A percentile compares a stretch with the other conserved stretches of the same genome.
These are phyloP conservation scores for Martiniozyma asiatica DNA, from an alignment of 1,139 yeast species.

Conservation along the genomic window DNA sequence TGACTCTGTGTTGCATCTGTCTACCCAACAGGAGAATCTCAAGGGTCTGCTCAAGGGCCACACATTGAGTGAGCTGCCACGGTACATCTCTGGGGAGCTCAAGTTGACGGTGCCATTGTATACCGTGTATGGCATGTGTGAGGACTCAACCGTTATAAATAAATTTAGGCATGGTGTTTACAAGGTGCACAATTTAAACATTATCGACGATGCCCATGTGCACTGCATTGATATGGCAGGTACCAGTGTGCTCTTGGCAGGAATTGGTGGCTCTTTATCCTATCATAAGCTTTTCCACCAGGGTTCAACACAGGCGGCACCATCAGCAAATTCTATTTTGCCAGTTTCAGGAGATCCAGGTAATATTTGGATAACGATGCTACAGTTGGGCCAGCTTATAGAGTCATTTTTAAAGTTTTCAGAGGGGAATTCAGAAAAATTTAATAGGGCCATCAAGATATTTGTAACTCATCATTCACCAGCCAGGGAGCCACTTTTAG, in stretches of 20 bases:
- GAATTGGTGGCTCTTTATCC: conserved; percentile 62
- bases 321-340: conserved; percentile 12
- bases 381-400: conserved; percentile 57
- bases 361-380: conserved; percentile 60
- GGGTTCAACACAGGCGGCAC: conserved; percentile 27
- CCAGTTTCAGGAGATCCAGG: conserved; percentile 61
- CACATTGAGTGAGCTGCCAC: conserved; percentile 42
- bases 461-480: conserved; percentile 62
- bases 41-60: conserved; percentile 27
- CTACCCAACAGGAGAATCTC: no score
- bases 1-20: conserved; percentile 27
- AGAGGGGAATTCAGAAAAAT: conserved; percentile 15
- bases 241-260: conserved; percentile 44
- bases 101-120: conserved; percentile 54
- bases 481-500: conserved; percentile 51
- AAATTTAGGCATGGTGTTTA: conserved; percentile 45
- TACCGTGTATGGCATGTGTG: conserved; percentile 65
- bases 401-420: conserved; percentile 30
- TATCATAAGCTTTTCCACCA: conserved; percentile 60
- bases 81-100: conserved; percentile 36
- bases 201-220: conserved; percentile 47
- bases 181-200: conserved; percentile 40
- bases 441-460: conserved; percentile 38
- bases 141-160: conserved; percentile 56
- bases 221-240: conserved; percentile 28